A percentile compares a stretch with the other conserved stretches of the same genome.
phyloP scores from a whole-genome alignment of 768 basidiomycete species.

The Xerocomus brunneocitrinus region DNA sequence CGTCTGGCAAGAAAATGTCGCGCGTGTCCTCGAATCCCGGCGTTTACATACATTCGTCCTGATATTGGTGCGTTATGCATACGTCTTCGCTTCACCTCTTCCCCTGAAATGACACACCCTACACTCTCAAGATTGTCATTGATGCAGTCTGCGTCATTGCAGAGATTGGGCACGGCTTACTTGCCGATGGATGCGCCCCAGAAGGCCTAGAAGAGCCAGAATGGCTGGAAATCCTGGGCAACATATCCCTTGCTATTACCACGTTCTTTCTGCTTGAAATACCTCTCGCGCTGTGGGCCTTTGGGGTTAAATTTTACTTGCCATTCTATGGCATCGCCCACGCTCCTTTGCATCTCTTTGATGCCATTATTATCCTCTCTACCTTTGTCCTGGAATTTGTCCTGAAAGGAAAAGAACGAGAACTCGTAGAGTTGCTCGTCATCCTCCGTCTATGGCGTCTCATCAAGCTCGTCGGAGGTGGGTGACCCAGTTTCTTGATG shows the following conservation, averaged over 20 bases:
- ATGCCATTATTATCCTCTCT: conserved; percentile 62
- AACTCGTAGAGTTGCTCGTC: conserved; percentile 67
- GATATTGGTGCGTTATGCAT: conserved; percentile 43
- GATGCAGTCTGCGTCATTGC: conserved; percentile 69
- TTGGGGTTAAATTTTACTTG: conserved; percentile 58
- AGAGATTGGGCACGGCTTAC: conserved; percentile 66
- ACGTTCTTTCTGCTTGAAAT: conserved; percentile 76
- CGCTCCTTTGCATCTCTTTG: conserved; percentile 67
- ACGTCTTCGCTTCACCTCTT: conserved; percentile 15
- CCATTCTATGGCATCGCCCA: conserved; percentile 55
- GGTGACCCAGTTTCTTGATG: conserved; percentile 5
- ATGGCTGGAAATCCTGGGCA: conserved; percentile 61
- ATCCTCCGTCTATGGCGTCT: conserved; percentile 77
- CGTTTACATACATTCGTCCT: conserved; percentile 55
- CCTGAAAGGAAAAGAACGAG: conserved; percentile 62
- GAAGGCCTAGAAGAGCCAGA: conserved; percentile 42
- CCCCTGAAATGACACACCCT: conserved; percentile 7
- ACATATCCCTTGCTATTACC: conserved; percentile 64
- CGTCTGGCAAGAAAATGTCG: conserved; percentile 35
- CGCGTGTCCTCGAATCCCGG: conserved; percentile 47
- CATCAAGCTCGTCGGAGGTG: conserved; percentile 67
- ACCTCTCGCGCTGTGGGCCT: conserved; percentile 60
- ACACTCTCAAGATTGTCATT: conserved; percentile 44
- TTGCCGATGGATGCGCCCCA: conserved; percentile 47
- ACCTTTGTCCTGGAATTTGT: conserved; percentile 73